Base-by-base conservation (phyloP, 1,284 basidiomycete species). In the Pseudozyma sp. region DNA sequence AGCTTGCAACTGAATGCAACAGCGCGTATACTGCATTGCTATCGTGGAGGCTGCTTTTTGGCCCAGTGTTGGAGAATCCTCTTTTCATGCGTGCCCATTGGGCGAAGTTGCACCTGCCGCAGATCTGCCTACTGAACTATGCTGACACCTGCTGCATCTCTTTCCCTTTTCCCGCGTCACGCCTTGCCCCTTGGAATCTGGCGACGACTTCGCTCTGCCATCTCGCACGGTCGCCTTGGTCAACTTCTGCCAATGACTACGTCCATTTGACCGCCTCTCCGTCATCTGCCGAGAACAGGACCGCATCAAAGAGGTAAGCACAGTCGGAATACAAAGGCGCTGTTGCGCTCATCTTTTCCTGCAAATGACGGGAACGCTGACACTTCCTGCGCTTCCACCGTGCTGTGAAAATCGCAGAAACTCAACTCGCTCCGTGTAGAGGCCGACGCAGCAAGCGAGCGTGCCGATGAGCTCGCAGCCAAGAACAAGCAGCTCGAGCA, bases 371-470 rank as follows among this genome's bases (percentile, higher is more conserved):
- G 24, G 24, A 24, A 24, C 24, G 24, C 24, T 24, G 24, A 24
- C 24, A 24, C 24, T 24, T 24, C 24, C 24, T 24, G 24, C 24
- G 7, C 40, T 10, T 10, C 35, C 2, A 37, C 4, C 35, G 35
- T 37, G 35, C 35, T 14, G 39, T 14, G 34, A 33, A 35, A 19
- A 14, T 37, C 33, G 48, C 69, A 89, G 88, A 87, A 87, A 84
- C 87, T 89, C 82, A 86, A 86, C 81, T 85, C 88, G 61, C 86
- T 98, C 81, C 94, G 94, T 76, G 85, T 86, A 54, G 96, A 99
- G 88, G 94, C 93, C 56, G 96, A 99, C 86, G 85, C 85, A 59
- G 92, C 94, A 45, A 60, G 80, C 43, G 82, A 83, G 64, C 79
- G 84, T 60, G 83, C 84, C 45, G 83, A 84, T 47, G 77, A 70